Conservation (phyloP, 208 protist species). For the Porcisia deanei region DNA sequence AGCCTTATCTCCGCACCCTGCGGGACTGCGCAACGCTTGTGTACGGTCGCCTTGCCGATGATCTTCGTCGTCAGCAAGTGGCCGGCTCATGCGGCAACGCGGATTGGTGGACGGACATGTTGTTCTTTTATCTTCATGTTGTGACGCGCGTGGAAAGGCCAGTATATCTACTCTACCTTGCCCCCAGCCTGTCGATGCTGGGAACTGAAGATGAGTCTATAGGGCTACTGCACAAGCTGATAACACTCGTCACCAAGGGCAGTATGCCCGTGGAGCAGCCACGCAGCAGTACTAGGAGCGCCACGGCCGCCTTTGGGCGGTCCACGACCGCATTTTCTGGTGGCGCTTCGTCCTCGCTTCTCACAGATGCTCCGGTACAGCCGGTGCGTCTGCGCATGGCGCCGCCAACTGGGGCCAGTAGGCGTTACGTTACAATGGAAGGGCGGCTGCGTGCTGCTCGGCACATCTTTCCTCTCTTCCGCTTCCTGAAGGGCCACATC, state of each 20-base stretch:
- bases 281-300: conserved; percentile 6
- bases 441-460: conserved; percentile 61
- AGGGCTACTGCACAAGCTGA: conserved; percentile 73
- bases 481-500: conserved; percentile 46
- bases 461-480: conserved; percentile 67
- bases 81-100: conserved; percentile 67
- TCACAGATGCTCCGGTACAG: conserved; percentile 7
- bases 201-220: conserved; percentile 60
- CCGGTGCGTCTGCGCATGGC: conserved; percentile 75
- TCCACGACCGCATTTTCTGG: neutral
- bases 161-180: conserved; percentile 64
- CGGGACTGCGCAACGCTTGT: conserved; percentile 55
- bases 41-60: conserved; percentile 56
- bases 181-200: conserved; percentile 64
- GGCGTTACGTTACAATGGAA: conserved; percentile 50
- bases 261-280: conserved; percentile 55
- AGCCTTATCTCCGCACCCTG: conserved; percentile 55
- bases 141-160: conserved; percentile 50
- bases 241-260: conserved; percentile 70
- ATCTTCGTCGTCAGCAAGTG: conserved; percentile 57
- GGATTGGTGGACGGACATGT: conserved; percentile 75
- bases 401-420: conserved; percentile 32
- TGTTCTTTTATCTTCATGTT: conserved; percentile 57
- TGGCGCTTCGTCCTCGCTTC: neutral
- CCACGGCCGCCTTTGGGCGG: neutral